phyloP scores from a whole-genome alignment of 345 rosid genomes.

The Aurinia saxatilis region DNA sequence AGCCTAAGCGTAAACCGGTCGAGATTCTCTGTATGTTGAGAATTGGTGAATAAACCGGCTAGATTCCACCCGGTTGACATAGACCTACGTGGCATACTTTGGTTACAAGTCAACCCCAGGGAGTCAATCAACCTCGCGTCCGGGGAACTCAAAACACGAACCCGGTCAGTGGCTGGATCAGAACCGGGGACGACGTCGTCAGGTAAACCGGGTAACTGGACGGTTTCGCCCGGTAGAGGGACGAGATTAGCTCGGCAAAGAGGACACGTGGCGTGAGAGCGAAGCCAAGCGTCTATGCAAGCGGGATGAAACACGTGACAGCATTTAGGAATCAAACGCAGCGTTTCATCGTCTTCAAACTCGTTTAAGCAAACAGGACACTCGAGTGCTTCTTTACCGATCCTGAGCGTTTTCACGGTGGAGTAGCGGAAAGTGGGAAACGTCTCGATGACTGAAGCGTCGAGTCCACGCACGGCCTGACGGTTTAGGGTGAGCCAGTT shows the following conservation, averaged over 20 bases:
- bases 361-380: constrained; percentile 88
- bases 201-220: constrained; percentile 20
- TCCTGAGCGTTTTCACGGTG: constrained; percentile 50
- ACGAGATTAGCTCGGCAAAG: constrained; percentile 75
- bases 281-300: constrained; percentile 80
- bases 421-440: constrained; percentile 70
- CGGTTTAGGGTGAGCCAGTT: constrained; percentile 25
- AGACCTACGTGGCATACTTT: constrained; percentile 45
- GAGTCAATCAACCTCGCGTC: constrained; percentile 26
- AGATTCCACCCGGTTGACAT: constrained; percentile 62
- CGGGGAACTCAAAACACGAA: constrained; percentile 11
- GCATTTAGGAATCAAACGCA: constrained; percentile 80
- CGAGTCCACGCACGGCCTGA: constrained; percentile 45
- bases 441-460: constrained; percentile 44
- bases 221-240: constrained; percentile 44
- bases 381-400: constrained; percentile 54
- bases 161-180: neutral
- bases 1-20: constrained; percentile 72
- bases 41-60: constrained; percentile 41
- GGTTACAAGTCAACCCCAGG: constrained; percentile 13
- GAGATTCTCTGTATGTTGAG: constrained; percentile 43
- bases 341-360: constrained; percentile 66
- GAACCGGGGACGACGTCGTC: constrained; percentile 7
- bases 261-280: constrained; percentile 66
- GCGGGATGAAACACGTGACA: constrained; percentile 76